Conservation (phyloP, 2,329 filamentous ascomycete genomes). For the Acephala macrosclerotiorum region DNA sequence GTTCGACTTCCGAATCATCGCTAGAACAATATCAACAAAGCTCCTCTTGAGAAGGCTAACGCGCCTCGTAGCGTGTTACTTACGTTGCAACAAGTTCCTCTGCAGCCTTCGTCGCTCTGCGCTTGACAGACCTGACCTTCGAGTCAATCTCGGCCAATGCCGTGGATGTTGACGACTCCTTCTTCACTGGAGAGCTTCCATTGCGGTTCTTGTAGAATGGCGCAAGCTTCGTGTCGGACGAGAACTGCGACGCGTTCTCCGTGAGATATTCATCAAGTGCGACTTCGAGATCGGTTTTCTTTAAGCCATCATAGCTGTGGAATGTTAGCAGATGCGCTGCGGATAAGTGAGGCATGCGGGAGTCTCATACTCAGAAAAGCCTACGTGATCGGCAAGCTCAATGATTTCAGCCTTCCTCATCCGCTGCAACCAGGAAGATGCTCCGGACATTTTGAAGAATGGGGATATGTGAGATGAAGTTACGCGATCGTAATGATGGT, state of each 20-base stretch:
- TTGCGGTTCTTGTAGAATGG: slow-evolving; percentile 78
- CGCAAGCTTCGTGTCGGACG: slow-evolving; percentile 68
- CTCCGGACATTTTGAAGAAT: slow-evolving; percentile 63
- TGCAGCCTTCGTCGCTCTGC: slow-evolving; percentile 51
- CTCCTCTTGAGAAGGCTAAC: slow-evolving; percentile 17
- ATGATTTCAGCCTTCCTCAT: slow-evolving; percentile 84
- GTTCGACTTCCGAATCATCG: slow-evolving; percentile 44
- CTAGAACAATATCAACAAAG: slow-evolving; percentile 35
- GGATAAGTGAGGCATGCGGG: slow-evolving; percentile 21
- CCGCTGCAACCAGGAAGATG: slow-evolving; percentile 76
- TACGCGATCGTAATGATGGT: slow-evolving; percentile 49
- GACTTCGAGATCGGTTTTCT: slow-evolving; percentile 81
- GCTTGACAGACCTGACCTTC: slow-evolving; percentile 54
- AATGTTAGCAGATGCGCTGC: slow-evolving; percentile 29
- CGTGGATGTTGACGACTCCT: slow-evolving; percentile 50
- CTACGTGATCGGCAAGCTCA: slow-evolving; percentile 75
- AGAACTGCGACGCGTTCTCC: slow-evolving; percentile 70
- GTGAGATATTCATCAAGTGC: slow-evolving; percentile 77
- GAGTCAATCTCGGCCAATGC: slow-evolving; percentile 45
- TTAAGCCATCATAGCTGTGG: slow-evolving; percentile 70
- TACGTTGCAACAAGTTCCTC: slow-evolving; percentile 48
- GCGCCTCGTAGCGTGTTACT: slow-evolving; percentile 38
- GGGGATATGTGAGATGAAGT: slow-evolving; percentile 52
- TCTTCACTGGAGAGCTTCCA: slow-evolving; percentile 69
- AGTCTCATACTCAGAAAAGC: slow-evolving; percentile 73